Evolutionary conservation across 2,329 filamentous ascomycete species (phyloP), one percentile per base, ranked within the genome.

Genomic region (Aspergillus ustus): DNA sequence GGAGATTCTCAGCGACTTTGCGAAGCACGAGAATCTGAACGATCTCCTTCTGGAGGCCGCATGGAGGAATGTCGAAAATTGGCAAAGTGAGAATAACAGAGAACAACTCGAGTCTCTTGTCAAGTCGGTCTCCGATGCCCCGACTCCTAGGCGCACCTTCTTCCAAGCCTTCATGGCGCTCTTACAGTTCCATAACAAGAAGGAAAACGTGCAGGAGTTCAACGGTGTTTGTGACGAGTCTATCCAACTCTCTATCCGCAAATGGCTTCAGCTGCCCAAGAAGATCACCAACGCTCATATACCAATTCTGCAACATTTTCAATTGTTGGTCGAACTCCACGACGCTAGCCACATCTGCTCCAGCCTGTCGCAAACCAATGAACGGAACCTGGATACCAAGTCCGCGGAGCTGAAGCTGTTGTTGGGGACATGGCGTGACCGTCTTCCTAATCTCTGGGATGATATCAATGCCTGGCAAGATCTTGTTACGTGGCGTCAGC

Each of bases 401-500:
- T 97, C 93, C 20, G 91, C 93, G 60, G 96, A 99, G 79, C 85
- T 99, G 2, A 99, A 99, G 80, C 80, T 99, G 56, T 86, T 98
- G 3, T 85, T 99, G 5, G 92, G 92, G 58, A 95, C 94, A 7
- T 99, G 95, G 95, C 89, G 95, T 61, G 95, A 99, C 74, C 87
- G 95, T 52, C 81, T 99, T 56, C 95, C 95, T 1, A 99, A 99
- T 73, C 91, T 97, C 3, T 99, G 95, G 95, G 95, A 99, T 75
- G 95, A 99, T 75, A 99, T 99, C 77, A 97, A 96, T 66, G 92
- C 95, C 44, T 99, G 95, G 95, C 95, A 99, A 76, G 96, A 99
- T 74, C 83, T 99, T 45, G 95, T 99, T n/a, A 99, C 95, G 1
- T 99, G 95, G 95, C 89, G 95, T 68, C 96, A 99, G 75, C 95